A percentile compares a stretch with the other conserved stretches of the same genome.
Conservation (phyloP, 805 yeast species). For the Candida fluviatilis region DNA sequence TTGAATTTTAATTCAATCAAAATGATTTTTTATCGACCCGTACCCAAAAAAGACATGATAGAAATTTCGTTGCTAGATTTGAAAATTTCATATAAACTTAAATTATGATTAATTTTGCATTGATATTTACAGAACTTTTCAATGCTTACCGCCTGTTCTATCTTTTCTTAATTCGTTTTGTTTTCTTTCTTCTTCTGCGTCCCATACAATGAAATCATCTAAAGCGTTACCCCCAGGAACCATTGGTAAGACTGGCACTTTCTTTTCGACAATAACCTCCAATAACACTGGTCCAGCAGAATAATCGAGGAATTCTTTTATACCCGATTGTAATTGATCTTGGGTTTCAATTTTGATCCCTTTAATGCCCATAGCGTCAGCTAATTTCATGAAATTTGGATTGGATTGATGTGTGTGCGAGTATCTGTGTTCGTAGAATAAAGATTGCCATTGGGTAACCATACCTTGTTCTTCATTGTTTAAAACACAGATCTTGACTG, state of each 20-base stretch:
- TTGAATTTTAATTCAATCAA: background rate
- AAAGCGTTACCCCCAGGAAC: constrained; percentile 95
- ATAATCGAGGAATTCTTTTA: constrained; percentile 65
- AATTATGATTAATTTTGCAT: background rate
- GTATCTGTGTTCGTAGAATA: constrained; percentile 94
- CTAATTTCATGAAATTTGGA: constrained; percentile 89
- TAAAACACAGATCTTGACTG: constrained; percentile 82
- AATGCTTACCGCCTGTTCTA: constrained; percentile 73
- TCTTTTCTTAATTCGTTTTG: constrained; percentile 62
- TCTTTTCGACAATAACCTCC: constrained; percentile 87
- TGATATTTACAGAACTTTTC: constrained; percentile 7
- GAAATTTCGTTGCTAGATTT: background rate
- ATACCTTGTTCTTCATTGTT: constrained; percentile 99
- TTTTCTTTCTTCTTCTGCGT: constrained; percentile 73
- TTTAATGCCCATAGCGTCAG: constrained; percentile 89
- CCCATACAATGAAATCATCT: constrained; percentile 87
- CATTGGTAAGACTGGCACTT: constrained; percentile 97
- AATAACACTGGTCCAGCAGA: constrained; percentile 80
- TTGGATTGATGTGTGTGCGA: constrained; percentile 96
- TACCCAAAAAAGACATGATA: constrained; percentile 1
- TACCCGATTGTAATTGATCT: constrained; percentile 48
- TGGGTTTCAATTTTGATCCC: constrained; percentile 73
- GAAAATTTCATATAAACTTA: no score
- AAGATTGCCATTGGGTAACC: constrained; percentile 99
- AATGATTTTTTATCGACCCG: background rate